Evolutionary conservation across 305 asterid species (phyloP), one percentile per base, ranked within the genome.

Genomic region (Fraxinus latifolia): DNA sequence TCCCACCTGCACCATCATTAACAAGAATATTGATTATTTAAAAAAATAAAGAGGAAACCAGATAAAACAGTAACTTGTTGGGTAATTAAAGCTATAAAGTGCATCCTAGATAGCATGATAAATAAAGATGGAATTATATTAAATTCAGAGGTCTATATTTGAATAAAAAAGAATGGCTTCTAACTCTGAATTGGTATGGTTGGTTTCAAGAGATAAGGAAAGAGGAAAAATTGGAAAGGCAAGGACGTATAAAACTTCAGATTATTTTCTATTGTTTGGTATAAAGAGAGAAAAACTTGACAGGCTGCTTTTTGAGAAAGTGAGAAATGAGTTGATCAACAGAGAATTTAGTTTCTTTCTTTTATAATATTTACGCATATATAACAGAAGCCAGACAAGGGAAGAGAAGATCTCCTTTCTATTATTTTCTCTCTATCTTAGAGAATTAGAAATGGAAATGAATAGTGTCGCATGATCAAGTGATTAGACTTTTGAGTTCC

Each of bases 1-100:
- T 94, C 81, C 91, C 93, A 90, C 87, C 90, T 88, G 85, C 37
- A 89, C 82, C 34, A 25, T 39, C 78, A 39, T 11, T 74, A 39
- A 11, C 32, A 74, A 74, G 53, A 74, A 8, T 31, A 58, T 37
- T 33, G 77, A 65, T 50, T 27, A 55, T 65, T 67, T 67, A 78
- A 81, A 42, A 82, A 12, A 21, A 53, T n/a, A 77, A 44, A 12
- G 81, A 71, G 55, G 79, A 50, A 29, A 47, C 68, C 74, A 7
- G 47, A 77, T 37, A 3, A 33, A 77, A 21, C 74, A 53, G 42
- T 23, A 75, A 47, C 50, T 44, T 58, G 23, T 7, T 44, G 72
- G 58, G 50, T 21, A 31, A 70, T 74, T 33, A 23, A 77, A 81
- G 74, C 60, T 78, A 82, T 2, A 14, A 31, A 37, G 42, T 23